Conservation (phyloP, 2,329 filamentous ascomycete species). For the Hypoxylon rubiginosum region DNA sequence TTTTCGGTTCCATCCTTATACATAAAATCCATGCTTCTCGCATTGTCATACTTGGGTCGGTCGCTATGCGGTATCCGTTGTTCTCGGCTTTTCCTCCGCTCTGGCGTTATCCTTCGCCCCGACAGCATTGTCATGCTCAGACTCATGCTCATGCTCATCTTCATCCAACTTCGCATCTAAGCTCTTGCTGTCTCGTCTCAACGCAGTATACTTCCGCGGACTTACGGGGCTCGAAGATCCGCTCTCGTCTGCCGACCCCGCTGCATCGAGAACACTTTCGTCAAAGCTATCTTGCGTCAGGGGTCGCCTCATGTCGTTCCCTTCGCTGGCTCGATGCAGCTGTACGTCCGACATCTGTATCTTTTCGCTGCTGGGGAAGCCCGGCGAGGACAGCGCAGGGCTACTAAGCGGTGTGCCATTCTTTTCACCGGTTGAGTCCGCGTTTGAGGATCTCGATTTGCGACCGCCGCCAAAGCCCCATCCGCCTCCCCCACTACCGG, state of each 20-base stretch:
- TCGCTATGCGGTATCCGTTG: conserved; percentile 11
- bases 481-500: conserved; percentile 45
- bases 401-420: conserved; percentile 53
- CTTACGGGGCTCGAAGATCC: conserved; percentile 45
- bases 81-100: conserved; percentile 5
- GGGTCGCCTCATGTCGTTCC: conserved; percentile 49
- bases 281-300: conserved; percentile 59
- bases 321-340: conserved; percentile 41
- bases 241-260: conserved; percentile 46
- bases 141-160: not conserved
- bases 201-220: conserved; percentile 38
- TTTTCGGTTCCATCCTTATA: not conserved
- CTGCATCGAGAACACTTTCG: conserved; percentile 61
- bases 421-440: conserved; percentile 52
- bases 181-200: conserved; percentile 25
- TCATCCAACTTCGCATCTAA: conserved; percentile 10
- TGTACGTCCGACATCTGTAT: conserved; percentile 39
- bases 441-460: conserved; percentile 49
- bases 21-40: not conserved
- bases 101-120: conserved; percentile 7
- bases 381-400: conserved; percentile 53
- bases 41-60: not conserved
- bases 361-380: conserved; percentile 56
- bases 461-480: conserved; percentile 54
- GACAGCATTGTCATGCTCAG: not conserved